Evolutionary conservation across 495 filamentous ascomycete species (phyloP), one percentile per base, ranked within the genome.

Genomic region (Aspergillus sclerotiicarbonarius): DNA sequence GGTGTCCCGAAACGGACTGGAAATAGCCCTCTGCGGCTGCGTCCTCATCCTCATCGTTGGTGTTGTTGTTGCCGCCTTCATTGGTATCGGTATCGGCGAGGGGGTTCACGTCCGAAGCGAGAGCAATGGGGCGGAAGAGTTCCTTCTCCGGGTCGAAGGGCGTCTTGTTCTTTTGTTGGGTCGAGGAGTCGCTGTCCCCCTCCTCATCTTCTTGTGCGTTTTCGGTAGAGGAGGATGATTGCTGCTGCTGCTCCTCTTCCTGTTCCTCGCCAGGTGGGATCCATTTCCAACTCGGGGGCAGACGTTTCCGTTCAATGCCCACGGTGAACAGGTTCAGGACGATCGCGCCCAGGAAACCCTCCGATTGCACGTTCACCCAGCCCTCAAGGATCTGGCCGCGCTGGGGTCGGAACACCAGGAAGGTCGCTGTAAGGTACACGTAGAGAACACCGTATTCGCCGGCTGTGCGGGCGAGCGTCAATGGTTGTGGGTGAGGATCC

Each of bases 281-380:
- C 84, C 86, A 92, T 59, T 75, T 80, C 89, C 89, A 93, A 35
- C 76, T 75, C 49, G 73, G 68, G 8, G 89, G 90, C 18, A 93
- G 74, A 56, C 83, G 77, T 62, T 82, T 82, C 59, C 80, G 74
- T 58, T 87, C 83, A 50, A 93, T 85, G 41, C 81, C 84, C 1
- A 88, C 87, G 59, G 85, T 87, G 78, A 92, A 91, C 16, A 89
- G 72, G 69, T 93, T 93, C 62, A 85, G 84, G 13, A 84, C 87
- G 3, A 90, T 76, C 4, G 90, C 72, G 20, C 87, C 87, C 1
- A 93, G 64, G 65, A 90, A 86, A 8, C 84, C 83, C 56, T 88
- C 83, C n/a, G 84, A 87, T 65, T 89, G 85, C 33, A 91, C 72
- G 60, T 88, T 90, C 31, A 91, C 80, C 68, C 76, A 84, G 12